A percentile compares a stretch with the other conserved stretches of the same genome.
These are phyloP conservation scores for Aspergillus sp. DNA, from an alignment of 2,329 filamentous ascomycete genomes.

Conservation along the genomic window DNA sequence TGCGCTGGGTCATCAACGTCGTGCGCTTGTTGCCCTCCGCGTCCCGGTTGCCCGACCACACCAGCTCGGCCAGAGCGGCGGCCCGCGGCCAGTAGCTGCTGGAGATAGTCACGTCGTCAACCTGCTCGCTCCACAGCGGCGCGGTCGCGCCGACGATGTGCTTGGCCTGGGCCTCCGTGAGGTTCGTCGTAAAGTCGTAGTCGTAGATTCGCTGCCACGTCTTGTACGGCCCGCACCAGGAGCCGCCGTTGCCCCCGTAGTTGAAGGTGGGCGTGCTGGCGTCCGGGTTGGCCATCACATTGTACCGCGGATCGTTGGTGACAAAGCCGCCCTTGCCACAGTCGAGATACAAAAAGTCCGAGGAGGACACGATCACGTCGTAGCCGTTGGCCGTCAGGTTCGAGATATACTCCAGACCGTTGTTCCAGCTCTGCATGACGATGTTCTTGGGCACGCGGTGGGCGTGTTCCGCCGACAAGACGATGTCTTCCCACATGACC, in stretches of 20 bases:
- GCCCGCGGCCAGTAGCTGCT: conserved; percentile 57
- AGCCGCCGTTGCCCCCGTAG: conserved; percentile 53
- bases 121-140: conserved; percentile 56
- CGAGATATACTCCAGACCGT: conserved; percentile 51
- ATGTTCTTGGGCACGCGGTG: conserved; percentile 50
- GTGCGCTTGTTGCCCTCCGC: conserved; percentile 51
- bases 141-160: conserved; percentile 54
- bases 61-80: conserved; percentile 55
- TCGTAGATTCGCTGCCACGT: conserved; percentile 62
- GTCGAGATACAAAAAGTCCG: conserved; percentile 58
- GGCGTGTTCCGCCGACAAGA: conserved; percentile 46
- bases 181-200: conserved; percentile 54
- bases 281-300: conserved; percentile 54
- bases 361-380: conserved; percentile 56
- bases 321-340: conserved; percentile 56
- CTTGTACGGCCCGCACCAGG: conserved; percentile 61
- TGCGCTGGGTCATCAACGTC: conserved; percentile 54
- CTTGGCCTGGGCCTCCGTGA: conserved; percentile 47
- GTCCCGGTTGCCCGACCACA: conserved; percentile 57
- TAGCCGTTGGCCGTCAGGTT: conserved; percentile 52
- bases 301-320: conserved; percentile 57
- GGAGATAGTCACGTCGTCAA: conserved; percentile 53
- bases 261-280: conserved; percentile 50
- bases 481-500: conserved; percentile 59
- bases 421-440: conserved; percentile 57